Conservation (phyloP, 371 early-diverging fungal genomes). For the Syncephalis plumigaleata region DNA sequence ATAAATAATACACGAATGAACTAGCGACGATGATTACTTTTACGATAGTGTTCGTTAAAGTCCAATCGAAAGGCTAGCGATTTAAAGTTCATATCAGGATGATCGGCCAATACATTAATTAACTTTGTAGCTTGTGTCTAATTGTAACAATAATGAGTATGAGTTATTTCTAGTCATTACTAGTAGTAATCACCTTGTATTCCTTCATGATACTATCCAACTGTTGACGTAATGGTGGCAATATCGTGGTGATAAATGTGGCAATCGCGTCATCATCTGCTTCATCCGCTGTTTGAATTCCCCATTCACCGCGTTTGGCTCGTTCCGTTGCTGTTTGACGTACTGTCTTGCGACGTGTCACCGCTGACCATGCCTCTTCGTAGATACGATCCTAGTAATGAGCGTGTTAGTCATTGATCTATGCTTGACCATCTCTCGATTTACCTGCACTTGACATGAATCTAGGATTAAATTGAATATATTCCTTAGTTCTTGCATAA, state of each 20-base stretch:
- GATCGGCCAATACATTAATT: constrained; percentile 33
- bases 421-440: too few relatives aligned
- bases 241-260: constrained; percentile 4
- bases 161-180: too few relatives aligned
- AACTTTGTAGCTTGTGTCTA: constrained; percentile 5
- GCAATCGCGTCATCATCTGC: constrained; percentile 7
- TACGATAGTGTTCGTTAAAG: constrained; percentile 52
- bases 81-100: constrained; percentile 48
- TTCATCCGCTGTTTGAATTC: constrained; percentile 17
- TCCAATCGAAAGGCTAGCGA: constrained; percentile 51
- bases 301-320: constrained; percentile 13
- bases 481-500: too few relatives aligned
- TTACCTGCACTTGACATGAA: too few relatives aligned
- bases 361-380: too few relatives aligned
- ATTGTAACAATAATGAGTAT: constrained; percentile 19
- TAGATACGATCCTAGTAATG: too few relatives aligned
- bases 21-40: neutral
- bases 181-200: too few relatives aligned
- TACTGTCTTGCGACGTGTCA: too few relatives aligned
- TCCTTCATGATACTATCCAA: constrained; percentile 16
- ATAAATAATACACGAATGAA: too few relatives aligned
- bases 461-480: too few relatives aligned
- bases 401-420: too few relatives aligned
- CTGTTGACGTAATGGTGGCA: constrained; percentile 10
- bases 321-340: constrained; percentile 6